Evolutionary conservation across 805 yeast species (phyloP), one percentile per base, ranked within the genome.

Genomic region (baker's yeast (Saccharomyces cerevisiae)): DNA sequence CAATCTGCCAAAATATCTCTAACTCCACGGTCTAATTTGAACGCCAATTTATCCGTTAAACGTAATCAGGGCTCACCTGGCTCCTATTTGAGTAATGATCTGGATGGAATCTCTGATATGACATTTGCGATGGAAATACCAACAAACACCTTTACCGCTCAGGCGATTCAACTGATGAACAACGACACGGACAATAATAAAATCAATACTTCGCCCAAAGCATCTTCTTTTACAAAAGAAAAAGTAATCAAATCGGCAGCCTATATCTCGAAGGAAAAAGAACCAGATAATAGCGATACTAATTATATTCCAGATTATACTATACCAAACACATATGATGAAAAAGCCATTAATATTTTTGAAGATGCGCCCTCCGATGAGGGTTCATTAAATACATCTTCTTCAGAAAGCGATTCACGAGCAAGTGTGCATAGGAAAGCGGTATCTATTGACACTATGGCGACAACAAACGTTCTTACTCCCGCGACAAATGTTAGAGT

Each of bases 401-500:
- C 67, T 4, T 55, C 61, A 1, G 58, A 55, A 41, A 57, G 51
- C 21, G 62, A 57, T 24, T 61, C 66, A 0, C 59, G 59, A 21
- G 58, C 56, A 4, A 62, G 60, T 32, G 59, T 61, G 32, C 69
- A 62, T 51, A 62, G 66, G 32, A 68, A 67, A 51, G 71, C 68
- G 0, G 67, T 67, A 6, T 68, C 72, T 1, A 65, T 69, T 46
- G 72, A 67, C 24, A 66, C 70, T 14, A 52, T 68, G 49, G 65
- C 66, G 52, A 65, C 66, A 1, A 62, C 66, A 1, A 61, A 64
- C 49, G 61, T 68, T 8, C 51, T 65, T 46, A 54, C 70, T 2
- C 68, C 70, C 22, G 61, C 65, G 10, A 59, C 73, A 2, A 65
- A 68, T 55, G 68, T 69, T 1, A 62, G 72, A 51, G 70, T 68